Conservation (phyloP, 768 basidiomycete genomes). For the Suillus alpinus region DNA sequence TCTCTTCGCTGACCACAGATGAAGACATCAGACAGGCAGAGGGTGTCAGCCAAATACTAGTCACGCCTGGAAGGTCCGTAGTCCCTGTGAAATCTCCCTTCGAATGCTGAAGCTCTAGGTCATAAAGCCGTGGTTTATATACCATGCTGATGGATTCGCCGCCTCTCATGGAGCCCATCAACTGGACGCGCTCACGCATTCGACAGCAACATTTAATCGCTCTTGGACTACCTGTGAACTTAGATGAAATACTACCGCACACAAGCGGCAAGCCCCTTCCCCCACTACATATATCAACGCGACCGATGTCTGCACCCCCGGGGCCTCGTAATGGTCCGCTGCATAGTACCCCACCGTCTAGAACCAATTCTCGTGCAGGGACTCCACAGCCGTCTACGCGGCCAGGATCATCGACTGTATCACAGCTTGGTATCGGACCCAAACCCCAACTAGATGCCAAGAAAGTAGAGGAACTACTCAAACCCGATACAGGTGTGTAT, state of each 20-base stretch:
- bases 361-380: constrained; percentile 53
- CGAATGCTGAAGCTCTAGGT: constrained; percentile 14
- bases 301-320: constrained; percentile 80
- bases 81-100: constrained; percentile 18
- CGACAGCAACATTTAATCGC: constrained; percentile 88
- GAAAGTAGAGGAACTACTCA: constrained; percentile 65
- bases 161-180: constrained; percentile 79
- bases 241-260: constrained; percentile 85
- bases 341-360: constrained; percentile 29
- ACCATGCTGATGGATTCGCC: constrained; percentile 67
- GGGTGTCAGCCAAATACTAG: constrained; percentile 76
- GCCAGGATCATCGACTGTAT: constrained; percentile 26
- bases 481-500: constrained; percentile 60
- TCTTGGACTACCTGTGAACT: constrained; percentile 90
- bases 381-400: constrained; percentile 42
- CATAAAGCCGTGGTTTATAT: constrained; percentile 72
- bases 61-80: constrained; percentile 68
- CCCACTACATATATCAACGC: constrained; percentile 76
- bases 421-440: constrained; percentile 60
- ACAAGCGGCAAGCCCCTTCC: constrained; percentile 67
- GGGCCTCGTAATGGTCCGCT: constrained; percentile 43
- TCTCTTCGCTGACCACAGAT: constrained; percentile 54
- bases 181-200: constrained; percentile 92
- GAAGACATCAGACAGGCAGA: constrained; percentile 78
- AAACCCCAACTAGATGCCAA: constrained; percentile 70